Evolutionary conservation across 129 eudicot species (phyloP), one percentile per base, ranked within the genome.

Genomic region (Tanacetum coccineum): DNA sequence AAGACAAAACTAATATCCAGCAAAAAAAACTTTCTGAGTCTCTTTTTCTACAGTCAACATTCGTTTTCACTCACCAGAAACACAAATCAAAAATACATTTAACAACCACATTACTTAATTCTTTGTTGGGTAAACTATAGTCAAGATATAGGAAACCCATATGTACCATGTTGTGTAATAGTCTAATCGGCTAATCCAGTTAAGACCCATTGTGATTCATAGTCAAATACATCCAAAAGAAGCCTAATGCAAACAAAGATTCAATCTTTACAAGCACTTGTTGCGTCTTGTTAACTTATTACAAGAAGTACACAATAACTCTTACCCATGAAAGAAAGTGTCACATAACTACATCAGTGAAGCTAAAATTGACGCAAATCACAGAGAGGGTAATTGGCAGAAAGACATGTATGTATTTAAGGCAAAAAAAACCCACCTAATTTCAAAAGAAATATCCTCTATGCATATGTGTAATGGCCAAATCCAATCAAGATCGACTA

Each of bases 211-310:
- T 12, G 51, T 0, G 13, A 21, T 60, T 60, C 52, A 60, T n/a
- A 66, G 40, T 28, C 26, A 21, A 67, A 65, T 65, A 25, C 50
- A 13, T 54, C 54, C 1, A 17, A 63, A 36, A 6, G 6, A 36
- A 1, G 9, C 42, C 42, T 36, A 36, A 54, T 15, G 7, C 44
- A 17, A 19, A 51, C 13, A 53, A 62, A 68, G 10, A 26, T 69
- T 15, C 59, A 26, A 53, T 54, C 36, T 56, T 62, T 62, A 62
- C 11, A 45, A 71, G 68, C 50, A 39, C 64, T 49, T 64, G 7
- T 71, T 57, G 54, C 66, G 56, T 67, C 76, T 66, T 63, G 69
- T 60, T 61, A 54, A 68, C 70, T 42, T 15, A 21, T 19, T 57
- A 26, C 28, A 32, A 58, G 49, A 58, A 67, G 40, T 4, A 46